phyloP scores from a whole-genome alignment of 306 rosid species.

The Hylodesmum podocarpum region DNA sequence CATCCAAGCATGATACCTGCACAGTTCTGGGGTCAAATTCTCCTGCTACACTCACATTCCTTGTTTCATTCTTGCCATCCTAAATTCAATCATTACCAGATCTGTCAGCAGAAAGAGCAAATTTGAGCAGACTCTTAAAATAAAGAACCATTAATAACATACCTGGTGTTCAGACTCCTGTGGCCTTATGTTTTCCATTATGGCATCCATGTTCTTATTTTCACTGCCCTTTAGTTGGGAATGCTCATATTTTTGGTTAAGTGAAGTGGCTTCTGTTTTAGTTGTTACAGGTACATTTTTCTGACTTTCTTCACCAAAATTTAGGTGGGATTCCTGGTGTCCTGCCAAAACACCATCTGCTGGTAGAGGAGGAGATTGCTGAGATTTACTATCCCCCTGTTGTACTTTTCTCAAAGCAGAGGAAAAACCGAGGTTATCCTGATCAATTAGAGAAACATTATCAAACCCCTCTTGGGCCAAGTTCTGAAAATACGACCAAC shows the following conservation, averaged over 20 bases:
- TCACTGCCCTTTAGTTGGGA: constrained; percentile 56
- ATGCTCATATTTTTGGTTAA: constrained; percentile 50
- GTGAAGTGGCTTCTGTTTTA: constrained; percentile 35
- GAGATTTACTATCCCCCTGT: constrained; percentile 44
- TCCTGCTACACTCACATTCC: constrained; percentile 52
- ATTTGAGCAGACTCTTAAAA: background rate
- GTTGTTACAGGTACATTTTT: constrained; percentile 45
- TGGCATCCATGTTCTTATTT: constrained; percentile 52
- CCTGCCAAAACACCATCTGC: constrained; percentile 41
- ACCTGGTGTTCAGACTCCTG: constrained; percentile 74
- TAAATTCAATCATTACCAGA: constrained; percentile 36
- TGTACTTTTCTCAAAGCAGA: constrained; percentile 44
- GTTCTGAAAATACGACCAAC: constrained; percentile 86
- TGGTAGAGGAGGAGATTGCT: constrained; percentile 45
- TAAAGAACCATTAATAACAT: constrained; percentile 31
- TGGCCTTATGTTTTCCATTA: constrained; percentile 56
- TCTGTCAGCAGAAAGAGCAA: constrained; percentile 26
- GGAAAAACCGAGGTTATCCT: constrained; percentile 62
- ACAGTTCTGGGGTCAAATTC: constrained; percentile 70
- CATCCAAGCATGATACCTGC: constrained; percentile 62
- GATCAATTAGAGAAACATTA: constrained; percentile 75
- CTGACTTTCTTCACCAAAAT: constrained; percentile 48
- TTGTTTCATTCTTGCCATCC: constrained; percentile 59
- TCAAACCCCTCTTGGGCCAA: constrained; percentile 75
- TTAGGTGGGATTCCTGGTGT: constrained; percentile 44